A percentile compares a stretch with the other conserved stretches of the same genome.
phyloP scores from a whole-genome alignment of 768 basidiomycete species.

The Chalciporus pseudorubinellus region DNA sequence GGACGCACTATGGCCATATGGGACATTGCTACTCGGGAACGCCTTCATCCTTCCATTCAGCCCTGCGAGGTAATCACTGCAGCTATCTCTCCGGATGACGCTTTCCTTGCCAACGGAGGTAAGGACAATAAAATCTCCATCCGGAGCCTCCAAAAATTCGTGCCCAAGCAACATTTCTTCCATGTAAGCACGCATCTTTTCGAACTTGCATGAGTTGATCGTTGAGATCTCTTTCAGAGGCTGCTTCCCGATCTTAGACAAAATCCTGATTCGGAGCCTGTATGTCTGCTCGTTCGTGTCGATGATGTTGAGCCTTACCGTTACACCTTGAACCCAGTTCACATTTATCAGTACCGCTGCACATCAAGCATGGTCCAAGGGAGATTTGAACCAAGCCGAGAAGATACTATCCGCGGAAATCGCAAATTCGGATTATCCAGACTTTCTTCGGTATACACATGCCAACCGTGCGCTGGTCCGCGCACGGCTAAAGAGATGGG shows the following conservation, averaged over 20 bases:
- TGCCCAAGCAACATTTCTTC: conserved; percentile 10
- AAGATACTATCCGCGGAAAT: conserved; percentile 12
- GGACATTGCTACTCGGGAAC: conserved; percentile 1
- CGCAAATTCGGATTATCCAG: not conserved
- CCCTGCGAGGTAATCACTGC: conserved; percentile 1
- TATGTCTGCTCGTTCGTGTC: not conserved
- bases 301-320: not conserved
- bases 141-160: conserved; percentile 14
- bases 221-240: conserved; percentile 2
- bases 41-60: not conserved
- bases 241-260: not conserved
- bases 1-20: conserved; percentile 12
- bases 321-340: conserved; percentile 1
- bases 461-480: conserved; percentile 20
- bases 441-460: not conserved
- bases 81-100: conserved; percentile 15
- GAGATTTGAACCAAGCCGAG: conserved; percentile 5
- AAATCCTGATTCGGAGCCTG: not conserved
- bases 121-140: conserved; percentile 9
- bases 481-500: not conserved
- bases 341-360: conserved; percentile 6
- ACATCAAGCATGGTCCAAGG: conserved; percentile 4
- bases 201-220: not conserved
- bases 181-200: conserved; percentile 4
- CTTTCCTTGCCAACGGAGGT: conserved; percentile 1